Conservation (phyloP, 495 filamentous ascomycete species). For the Penicillium cinerascens region DNA sequence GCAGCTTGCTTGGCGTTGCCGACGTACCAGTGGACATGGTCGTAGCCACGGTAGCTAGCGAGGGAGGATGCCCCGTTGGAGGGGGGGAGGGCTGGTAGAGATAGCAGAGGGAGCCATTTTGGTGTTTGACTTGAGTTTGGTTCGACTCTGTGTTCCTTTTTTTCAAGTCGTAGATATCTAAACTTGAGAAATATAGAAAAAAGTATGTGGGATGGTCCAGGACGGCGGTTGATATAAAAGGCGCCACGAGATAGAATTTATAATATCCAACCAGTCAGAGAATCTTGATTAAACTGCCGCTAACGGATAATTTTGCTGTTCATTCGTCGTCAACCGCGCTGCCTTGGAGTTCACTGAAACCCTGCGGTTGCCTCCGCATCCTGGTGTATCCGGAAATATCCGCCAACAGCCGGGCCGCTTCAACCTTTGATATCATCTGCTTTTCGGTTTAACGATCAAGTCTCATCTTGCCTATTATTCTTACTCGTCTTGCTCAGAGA, state of each 20-base stretch:
- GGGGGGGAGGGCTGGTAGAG: conserved; percentile 48
- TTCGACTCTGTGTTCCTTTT: neutral
- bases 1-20: conserved; percentile 94
- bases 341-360: neutral
- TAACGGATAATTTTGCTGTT: neutral
- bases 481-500: neutral
- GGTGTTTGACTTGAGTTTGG: conserved; percentile 4
- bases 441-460: neutral
- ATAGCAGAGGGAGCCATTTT: conserved; percentile 72
- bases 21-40: conserved; percentile 90
- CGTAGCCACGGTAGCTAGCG: conserved; percentile 73
- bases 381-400: conserved; percentile 22
- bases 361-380: conserved; percentile 5
- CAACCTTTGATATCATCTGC: neutral
- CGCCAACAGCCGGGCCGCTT: conserved; percentile 21
- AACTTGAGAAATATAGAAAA: neutral
- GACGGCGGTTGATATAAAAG: neutral
- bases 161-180: neutral
- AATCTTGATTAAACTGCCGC: neutral
- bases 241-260: conserved; percentile 2
- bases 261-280: neutral
- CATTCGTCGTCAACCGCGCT: neutral
- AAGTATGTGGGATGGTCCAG: neutral
- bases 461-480: neutral
- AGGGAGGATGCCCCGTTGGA: conserved; percentile 23